phyloP scores from a whole-genome alignment of 139 green algal species.

The Parachlorella kessleri region DNA sequence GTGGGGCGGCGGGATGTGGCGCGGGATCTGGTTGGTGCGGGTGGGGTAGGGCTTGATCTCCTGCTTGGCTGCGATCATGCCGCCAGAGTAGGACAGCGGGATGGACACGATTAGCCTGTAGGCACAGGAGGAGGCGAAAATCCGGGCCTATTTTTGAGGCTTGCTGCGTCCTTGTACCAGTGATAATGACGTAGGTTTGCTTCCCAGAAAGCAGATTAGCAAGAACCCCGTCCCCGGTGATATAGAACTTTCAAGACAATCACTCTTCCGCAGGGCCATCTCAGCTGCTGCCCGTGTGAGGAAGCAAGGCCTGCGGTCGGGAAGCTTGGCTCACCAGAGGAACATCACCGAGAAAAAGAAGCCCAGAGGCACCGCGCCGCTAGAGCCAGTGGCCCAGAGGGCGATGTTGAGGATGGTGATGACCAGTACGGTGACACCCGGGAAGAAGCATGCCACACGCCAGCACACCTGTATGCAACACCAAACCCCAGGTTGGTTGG shows the following conservation, averaged over 20 bases:
- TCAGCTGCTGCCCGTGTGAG: no score
- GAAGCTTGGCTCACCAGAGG: slow-evolving; percentile 78
- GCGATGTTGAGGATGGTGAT: slow-evolving; percentile 86
- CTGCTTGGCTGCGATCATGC: slow-evolving; percentile 51
- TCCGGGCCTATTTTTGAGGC: no score
- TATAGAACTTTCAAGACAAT: no score
- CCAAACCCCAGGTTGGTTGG: no score
- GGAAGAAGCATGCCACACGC: slow-evolving; percentile 79
- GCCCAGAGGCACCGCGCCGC: slow-evolving; percentile 82
- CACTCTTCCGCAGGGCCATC: no score
- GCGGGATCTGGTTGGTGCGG: slow-evolving; percentile 94
- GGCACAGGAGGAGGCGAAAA: no score
- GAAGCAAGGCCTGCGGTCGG: no score
- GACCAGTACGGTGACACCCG: slow-evolving; percentile 79
- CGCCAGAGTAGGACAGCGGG: slow-evolving; percentile 44
- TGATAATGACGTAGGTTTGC: no score
- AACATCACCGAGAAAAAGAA: slow-evolving; percentile 89
- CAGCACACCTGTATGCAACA: slow-evolving; percentile 51
- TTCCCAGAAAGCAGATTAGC: no score
- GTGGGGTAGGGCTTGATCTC: slow-evolving; percentile 71
- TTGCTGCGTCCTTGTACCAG: no score
- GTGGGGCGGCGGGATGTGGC: slow-evolving; percentile 85
- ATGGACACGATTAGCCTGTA: slow-evolving; percentile 45
- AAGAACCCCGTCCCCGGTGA: no score
- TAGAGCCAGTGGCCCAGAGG: slow-evolving; percentile 76